These are phyloP conservation scores for Rubroshorea leprosula DNA, from an alignment of 345 rosid genomes.

Conservation along the genomic window DNA sequence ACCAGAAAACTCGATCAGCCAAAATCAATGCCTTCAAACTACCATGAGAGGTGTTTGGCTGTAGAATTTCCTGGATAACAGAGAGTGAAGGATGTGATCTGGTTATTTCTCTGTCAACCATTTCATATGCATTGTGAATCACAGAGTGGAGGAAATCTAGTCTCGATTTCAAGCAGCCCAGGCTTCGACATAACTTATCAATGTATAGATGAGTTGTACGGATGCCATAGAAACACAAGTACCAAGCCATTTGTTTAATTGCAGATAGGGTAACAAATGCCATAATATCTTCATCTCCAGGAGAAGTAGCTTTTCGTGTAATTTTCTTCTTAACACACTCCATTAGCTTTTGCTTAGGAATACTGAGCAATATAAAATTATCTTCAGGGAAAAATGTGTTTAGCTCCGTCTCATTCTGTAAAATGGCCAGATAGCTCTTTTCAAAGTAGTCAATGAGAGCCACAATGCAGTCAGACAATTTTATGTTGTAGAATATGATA, in stretches of 20 bases:
- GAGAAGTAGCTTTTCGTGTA: constrained; percentile 20
- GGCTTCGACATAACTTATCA: constrained; percentile 39
- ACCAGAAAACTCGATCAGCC: constrained; percentile 51
- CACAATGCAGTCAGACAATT: constrained; percentile 35
- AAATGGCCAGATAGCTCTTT: constrained; percentile 45
- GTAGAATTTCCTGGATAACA: constrained; percentile 42
- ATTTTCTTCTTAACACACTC: constrained; percentile 36
- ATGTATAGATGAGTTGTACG: constrained; percentile 38
- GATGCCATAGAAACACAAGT: constrained; percentile 55
- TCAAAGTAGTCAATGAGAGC: constrained; percentile 35
- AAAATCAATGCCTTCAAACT: constrained; percentile 38
- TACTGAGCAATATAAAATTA: constrained; percentile 36
- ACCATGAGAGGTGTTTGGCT: constrained; percentile 24
- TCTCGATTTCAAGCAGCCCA: constrained; percentile 36
- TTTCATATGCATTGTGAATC: constrained; percentile 27
- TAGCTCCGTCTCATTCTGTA: constrained; percentile 41
- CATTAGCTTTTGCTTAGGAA: constrained; percentile 46
- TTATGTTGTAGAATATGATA: constrained; percentile 34
- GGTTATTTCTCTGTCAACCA: constrained; percentile 31
- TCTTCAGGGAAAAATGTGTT: constrained; percentile 30
- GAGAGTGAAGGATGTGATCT: constrained; percentile 46
- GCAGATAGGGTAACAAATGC: constrained; percentile 42
- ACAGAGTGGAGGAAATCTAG: constrained; percentile 35
- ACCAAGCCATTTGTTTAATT: constrained; percentile 59
- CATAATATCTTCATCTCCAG: constrained; percentile 32